Percentiles rank a stretch among this genome's conserved stretches.
Evolutionary conservation across 2,329 filamentous ascomycete species (phyloP).

Genomic region (Cercospora sojina): DNA sequence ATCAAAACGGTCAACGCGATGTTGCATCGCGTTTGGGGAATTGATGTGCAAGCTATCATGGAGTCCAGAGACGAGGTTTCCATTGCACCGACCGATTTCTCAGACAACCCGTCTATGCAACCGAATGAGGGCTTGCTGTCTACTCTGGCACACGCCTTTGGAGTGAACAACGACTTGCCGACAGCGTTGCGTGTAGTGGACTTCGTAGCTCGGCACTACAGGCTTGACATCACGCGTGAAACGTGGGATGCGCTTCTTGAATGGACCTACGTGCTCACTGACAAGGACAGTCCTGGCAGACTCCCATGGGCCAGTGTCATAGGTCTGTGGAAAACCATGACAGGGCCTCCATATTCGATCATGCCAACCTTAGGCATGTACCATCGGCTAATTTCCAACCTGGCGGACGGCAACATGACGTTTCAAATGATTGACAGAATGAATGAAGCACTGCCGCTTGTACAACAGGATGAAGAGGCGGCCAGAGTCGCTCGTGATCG

Average conservation of each 20-base stretch:
- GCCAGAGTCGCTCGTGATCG: neutral
- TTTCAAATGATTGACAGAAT: constrained; percentile 29
- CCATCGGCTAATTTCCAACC: constrained; percentile 38
- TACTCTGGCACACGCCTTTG: constrained; percentile 66
- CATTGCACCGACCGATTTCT: constrained; percentile 42
- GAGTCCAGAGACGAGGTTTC: constrained; percentile 34
- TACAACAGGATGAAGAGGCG: neutral
- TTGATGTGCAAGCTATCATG: constrained; percentile 50
- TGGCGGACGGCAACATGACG: constrained; percentile 19
- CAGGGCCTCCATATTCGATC: constrained; percentile 56
- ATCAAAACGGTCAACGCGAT: constrained; percentile 48
- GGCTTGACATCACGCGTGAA: constrained; percentile 55
- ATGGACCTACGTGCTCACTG: constrained; percentile 59
- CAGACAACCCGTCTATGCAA: constrained; percentile 53
- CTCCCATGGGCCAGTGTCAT: constrained; percentile 50
- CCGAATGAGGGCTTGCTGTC: constrained; percentile 62
- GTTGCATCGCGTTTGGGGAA: constrained; percentile 55
- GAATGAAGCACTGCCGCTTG: constrained; percentile 23
- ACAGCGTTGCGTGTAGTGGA: constrained; percentile 61
- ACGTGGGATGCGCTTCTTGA: constrained; percentile 68
- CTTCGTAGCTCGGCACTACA: constrained; percentile 60
- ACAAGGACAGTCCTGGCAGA: constrained; percentile 34
- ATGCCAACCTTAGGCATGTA: constrained; percentile 59
- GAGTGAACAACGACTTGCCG: constrained; percentile 63
- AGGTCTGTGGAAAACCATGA: constrained; percentile 61